These are phyloP conservation scores for Basidiobolus meristosporus DNA, from an alignment of 371 early-diverging fungal genomes.

Conservation along the genomic window DNA sequence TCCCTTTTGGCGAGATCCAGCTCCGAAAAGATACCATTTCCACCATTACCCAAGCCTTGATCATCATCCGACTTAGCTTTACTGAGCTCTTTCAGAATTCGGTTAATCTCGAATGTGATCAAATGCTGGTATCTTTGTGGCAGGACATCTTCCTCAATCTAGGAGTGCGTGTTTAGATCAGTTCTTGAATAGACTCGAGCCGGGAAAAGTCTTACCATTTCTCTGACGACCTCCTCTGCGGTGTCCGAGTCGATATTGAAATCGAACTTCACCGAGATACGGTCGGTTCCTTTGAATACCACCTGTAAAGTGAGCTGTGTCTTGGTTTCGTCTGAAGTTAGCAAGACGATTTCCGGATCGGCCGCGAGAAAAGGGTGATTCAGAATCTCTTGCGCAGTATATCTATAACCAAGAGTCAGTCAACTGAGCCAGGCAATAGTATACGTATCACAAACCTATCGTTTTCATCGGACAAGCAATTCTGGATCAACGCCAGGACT, in stretches of 20 bases:
- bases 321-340: conserved; percentile 34
- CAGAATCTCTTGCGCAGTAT: conserved; percentile 56
- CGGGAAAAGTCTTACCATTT: conserved; percentile 73
- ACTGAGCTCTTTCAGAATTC: conserved; percentile 55
- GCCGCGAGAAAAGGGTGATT: conserved; percentile 65
- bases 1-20: conserved; percentile 2
- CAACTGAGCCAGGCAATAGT: no score
- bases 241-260: conserved; percentile 77
- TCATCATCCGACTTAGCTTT: conserved; percentile 7
- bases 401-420: conserved; percentile 49
- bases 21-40: not conserved
- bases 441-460: no score
- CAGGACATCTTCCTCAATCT: conserved; percentile 65
- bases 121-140: conserved; percentile 49
- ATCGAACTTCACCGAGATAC: conserved; percentile 70
- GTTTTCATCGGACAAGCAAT: conserved; percentile 48
- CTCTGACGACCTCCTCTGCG: conserved; percentile 75
- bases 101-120: conserved; percentile 69
- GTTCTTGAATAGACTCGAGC: no score
- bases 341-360: conserved; percentile 53
- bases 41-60: not conserved
- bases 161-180: no score
- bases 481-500: conserved; percentile 53
- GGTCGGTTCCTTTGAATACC: conserved; percentile 64
- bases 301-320: conserved; percentile 59